Evolutionary conservation across 257 asterid genomes (phyloP).

Genomic region (Rehmannia glutinosa): DNA sequence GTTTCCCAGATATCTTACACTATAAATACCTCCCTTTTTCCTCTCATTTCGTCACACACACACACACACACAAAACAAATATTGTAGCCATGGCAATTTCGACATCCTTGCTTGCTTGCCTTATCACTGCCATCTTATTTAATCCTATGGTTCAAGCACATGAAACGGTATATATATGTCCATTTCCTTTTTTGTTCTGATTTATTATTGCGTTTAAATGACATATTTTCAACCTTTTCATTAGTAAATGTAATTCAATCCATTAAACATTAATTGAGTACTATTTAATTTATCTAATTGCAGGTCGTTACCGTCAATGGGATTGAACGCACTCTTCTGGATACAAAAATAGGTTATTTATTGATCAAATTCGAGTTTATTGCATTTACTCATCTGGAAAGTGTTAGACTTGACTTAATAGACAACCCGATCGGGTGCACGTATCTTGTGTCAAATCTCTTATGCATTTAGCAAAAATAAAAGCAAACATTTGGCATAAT

Average conservation of each 20-base stretch:
- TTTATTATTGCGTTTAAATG: too few species aligned
- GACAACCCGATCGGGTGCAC: too few species aligned
- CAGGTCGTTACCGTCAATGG: not conserved
- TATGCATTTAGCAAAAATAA: too few species aligned
- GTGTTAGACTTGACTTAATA: too few species aligned
- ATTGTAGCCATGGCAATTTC: conserved; percentile 20
- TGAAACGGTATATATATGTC: conserved; percentile 19
- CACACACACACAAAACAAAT: too few species aligned
- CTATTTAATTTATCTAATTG: not conserved
- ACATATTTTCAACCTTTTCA: too few species aligned
- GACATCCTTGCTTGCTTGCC: conserved; percentile 19
- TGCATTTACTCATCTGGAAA: too few species aligned
- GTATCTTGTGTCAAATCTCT: too few species aligned
- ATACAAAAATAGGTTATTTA: conserved; percentile 5
- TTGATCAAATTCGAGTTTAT: too few species aligned
- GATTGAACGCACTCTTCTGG: conserved; percentile 1
- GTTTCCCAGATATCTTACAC: conserved; percentile 2
- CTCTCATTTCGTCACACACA: not conserved
- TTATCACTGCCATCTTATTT: conserved; percentile 21
- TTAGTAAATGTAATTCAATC: not conserved
- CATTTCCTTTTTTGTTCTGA: too few species aligned
- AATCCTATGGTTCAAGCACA: conserved; percentile 20
- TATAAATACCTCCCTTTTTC: conserved; percentile 1
- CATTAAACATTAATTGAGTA: too few species aligned
- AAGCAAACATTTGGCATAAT: too few species aligned